Percentiles rank a stretch among this genome's conserved stretches.
Evolutionary conservation across 306 rosid genomes (phyloP).

Genomic region (Astragalus glycyphyllos): DNA sequence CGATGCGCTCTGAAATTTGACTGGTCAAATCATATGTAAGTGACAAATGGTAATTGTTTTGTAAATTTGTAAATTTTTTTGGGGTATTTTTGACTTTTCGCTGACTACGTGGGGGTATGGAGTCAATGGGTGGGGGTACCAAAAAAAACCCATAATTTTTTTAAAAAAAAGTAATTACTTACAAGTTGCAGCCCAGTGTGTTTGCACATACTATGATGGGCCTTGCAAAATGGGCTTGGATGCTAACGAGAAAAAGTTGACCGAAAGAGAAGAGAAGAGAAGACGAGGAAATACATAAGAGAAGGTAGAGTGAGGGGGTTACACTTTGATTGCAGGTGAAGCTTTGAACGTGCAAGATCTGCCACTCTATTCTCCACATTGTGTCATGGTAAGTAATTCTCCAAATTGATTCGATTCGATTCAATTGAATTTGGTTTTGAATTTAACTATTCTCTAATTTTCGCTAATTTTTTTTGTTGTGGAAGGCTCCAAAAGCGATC

Average conservation of each 20-base stretch:
- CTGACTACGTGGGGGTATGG: too few relatives aligned
- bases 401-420: not conserved
- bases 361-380: constrained; percentile 19
- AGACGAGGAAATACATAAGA: not conserved
- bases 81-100: too few relatives aligned
- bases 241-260: constrained; percentile 2
- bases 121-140: too few relatives aligned
- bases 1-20: too few relatives aligned
- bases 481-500: constrained; percentile 83
- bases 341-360: constrained; percentile 40
- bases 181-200: too few relatives aligned
- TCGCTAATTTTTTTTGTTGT: not conserved
- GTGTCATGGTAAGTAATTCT: constrained; percentile 50
- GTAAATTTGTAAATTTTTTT: too few relatives aligned
- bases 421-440: constrained; percentile 33
- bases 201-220: not conserved
- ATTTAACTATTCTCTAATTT: constrained; percentile 21
- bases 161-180: too few relatives aligned
- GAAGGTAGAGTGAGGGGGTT: not conserved
- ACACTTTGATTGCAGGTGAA: not conserved
- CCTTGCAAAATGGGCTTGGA: constrained; percentile 30
- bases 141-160: too few relatives aligned
- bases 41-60: too few relatives aligned
- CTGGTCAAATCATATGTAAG: too few relatives aligned
- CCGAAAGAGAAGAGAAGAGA: constrained; percentile 5